Evolutionary conservation across 495 filamentous ascomycete genomes (phyloP).

Genomic region (Neurospora sp.): DNA sequence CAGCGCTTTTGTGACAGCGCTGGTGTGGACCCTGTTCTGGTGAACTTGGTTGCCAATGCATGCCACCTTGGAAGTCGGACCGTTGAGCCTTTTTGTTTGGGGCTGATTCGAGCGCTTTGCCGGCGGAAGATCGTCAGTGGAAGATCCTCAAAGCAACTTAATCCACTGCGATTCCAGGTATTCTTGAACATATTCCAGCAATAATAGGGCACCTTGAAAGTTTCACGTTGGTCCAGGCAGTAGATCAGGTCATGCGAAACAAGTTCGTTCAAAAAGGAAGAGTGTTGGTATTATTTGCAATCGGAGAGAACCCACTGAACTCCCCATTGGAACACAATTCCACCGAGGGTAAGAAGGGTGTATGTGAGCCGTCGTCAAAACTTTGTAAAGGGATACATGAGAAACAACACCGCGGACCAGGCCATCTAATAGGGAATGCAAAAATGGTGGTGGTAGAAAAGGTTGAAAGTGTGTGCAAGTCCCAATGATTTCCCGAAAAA

Average conservation of each 20-base stretch:
- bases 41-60: neutral
- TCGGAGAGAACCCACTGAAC: neutral
- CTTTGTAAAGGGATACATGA: neutral
- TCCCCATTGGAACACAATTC: neutral
- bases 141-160: neutral
- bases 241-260: neutral
- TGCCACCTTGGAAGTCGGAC: neutral
- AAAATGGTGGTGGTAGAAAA: neutral
- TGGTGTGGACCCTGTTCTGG: neutral
- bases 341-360: neutral
- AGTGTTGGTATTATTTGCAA: slow-evolving; percentile 4
- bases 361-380: neutral
- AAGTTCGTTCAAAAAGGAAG: slow-evolving; percentile 1
- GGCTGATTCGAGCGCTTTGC: neutral
- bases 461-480: neutral
- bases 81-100: neutral
- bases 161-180: neutral
- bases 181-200: neutral
- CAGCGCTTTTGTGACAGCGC: neutral
- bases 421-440: neutral
- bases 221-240: neutral
- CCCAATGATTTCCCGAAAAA: slow-evolving; percentile 4
- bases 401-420: neutral
- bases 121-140: neutral
- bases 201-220: neutral